These are phyloP conservation scores for Penicillium odoratum DNA, from an alignment of 495 filamentous ascomycete species.

Conservation along the genomic window DNA sequence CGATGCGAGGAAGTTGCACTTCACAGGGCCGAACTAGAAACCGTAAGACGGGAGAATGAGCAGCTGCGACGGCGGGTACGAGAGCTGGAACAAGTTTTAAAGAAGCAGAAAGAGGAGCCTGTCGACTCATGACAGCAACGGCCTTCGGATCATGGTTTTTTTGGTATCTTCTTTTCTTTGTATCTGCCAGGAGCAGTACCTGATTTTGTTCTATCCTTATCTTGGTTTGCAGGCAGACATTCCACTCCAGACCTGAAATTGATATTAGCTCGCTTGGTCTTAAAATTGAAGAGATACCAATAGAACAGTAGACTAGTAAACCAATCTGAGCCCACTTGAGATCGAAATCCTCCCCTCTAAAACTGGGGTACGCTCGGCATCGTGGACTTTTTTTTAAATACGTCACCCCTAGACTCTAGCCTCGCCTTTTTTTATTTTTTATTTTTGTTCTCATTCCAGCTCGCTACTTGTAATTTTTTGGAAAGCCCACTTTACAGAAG, in stretches of 20 bases:
- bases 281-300: not conserved
- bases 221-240: conserved; percentile 3
- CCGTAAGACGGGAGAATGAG: conserved; percentile 79
- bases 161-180: not conserved
- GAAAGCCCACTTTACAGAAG: too few relatives aligned
- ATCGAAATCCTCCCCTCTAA: not conserved
- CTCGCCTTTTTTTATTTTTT: too few relatives aligned
- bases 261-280: not conserved
- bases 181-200: conserved; percentile 2
- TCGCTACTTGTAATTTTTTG: too few relatives aligned
- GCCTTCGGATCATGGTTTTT: not conserved
- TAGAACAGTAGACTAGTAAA: not conserved
- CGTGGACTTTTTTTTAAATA: too few relatives aligned
- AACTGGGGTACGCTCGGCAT: too few relatives aligned
- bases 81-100: conserved; percentile 61
- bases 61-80: conserved; percentile 67
- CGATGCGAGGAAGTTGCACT: conserved; percentile 70
- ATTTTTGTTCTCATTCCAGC: too few relatives aligned
- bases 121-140: not conserved
- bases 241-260: not conserved
- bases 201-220: not conserved
- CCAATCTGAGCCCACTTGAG: not conserved
- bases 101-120: conserved; percentile 24
- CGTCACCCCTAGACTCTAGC: too few relatives aligned
- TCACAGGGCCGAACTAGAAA: conserved; percentile 70